These are phyloP conservation scores for Talaromyces sp. DNA, from an alignment of 2,329 filamentous ascomycete species.

Conservation along the genomic window DNA sequence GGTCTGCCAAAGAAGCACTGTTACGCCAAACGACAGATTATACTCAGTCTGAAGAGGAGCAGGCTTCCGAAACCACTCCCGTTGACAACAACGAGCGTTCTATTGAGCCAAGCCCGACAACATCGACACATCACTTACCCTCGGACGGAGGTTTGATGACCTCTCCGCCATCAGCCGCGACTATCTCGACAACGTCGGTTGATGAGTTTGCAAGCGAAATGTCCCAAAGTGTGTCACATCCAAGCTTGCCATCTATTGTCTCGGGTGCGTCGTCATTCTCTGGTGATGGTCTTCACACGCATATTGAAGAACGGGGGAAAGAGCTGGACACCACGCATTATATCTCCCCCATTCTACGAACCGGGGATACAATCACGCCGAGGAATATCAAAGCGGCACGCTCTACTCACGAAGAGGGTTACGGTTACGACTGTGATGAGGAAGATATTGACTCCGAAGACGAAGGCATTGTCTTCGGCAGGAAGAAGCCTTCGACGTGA, in stretches of 20 bases:
- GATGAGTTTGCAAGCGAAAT: conserved; percentile 44
- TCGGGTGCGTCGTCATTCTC: conserved; percentile 47
- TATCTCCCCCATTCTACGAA: conserved; percentile 40
- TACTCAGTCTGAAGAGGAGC: conserved; percentile 27
- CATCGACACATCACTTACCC: conserved; percentile 13
- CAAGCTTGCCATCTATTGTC: conserved; percentile 45
- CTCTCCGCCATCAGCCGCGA: conserved; percentile 43
- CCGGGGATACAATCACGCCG: conserved; percentile 42
- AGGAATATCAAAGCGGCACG: conserved; percentile 22
- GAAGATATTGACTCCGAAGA: conserved; percentile 44
- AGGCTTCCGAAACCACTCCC: conserved; percentile 16
- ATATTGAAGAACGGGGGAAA: conserved; percentile 26
- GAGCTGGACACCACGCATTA: conserved; percentile 25
- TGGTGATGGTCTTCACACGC: conserved; percentile 32
- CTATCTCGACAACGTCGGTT: conserved; percentile 46
- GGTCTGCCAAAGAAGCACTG: conserved; percentile 34
- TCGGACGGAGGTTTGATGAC: conserved; percentile 27
- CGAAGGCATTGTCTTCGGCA: conserved; percentile 41
- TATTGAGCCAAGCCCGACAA: conserved; percentile 3
- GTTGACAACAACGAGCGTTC: not conserved
- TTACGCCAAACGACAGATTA: conserved; percentile 26
- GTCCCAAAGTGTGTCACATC: conserved; percentile 47
- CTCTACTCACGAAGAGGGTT: conserved; percentile 35
- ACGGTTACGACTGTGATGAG: conserved; percentile 40
- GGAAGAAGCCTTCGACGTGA: conserved; percentile 17